Conservation (phyloP, 768 basidiomycete species). For the Phylloporus sp. region DNA sequence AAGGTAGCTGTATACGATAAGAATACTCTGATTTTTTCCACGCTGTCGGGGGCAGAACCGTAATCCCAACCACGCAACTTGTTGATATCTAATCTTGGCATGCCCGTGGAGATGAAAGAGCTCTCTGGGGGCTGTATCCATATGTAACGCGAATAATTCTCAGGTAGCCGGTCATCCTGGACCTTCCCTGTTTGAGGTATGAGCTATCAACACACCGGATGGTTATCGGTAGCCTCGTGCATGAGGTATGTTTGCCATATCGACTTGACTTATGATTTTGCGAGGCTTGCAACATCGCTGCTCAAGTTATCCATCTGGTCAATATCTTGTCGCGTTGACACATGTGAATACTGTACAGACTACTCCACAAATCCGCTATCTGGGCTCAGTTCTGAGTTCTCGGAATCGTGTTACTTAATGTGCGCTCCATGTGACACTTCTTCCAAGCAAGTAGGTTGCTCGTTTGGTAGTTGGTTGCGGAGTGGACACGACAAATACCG, state of each 20-base stretch:
- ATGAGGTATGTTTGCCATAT: background rate
- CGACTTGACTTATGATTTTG: background rate
- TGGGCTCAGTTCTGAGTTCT: background rate
- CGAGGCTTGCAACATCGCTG: background rate
- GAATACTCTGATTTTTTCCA: slow-evolving; percentile 3
- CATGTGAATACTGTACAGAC: background rate
- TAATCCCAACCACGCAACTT: background rate
- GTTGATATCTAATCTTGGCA: background rate
- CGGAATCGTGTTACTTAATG: too few species aligned
- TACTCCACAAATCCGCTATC: background rate
- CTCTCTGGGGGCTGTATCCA: background rate
- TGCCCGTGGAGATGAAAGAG: background rate
- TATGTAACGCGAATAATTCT: background rate
- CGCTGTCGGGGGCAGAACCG: background rate
- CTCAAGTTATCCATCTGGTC: background rate
- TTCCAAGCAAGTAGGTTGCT: too few species aligned
- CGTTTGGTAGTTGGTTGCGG: too few species aligned
- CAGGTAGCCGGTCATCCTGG: background rate
- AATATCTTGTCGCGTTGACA: background rate
- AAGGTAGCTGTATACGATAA: slow-evolving; percentile 2
- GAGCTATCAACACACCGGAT: background rate
- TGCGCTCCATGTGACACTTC: too few species aligned
- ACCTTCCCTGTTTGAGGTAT: background rate
- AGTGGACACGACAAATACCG: too few species aligned
- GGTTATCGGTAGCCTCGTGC: background rate